phyloP scores from a whole-genome alignment of 2,329 filamentous ascomycete species.

The Tricladium varicosporioides region DNA sequence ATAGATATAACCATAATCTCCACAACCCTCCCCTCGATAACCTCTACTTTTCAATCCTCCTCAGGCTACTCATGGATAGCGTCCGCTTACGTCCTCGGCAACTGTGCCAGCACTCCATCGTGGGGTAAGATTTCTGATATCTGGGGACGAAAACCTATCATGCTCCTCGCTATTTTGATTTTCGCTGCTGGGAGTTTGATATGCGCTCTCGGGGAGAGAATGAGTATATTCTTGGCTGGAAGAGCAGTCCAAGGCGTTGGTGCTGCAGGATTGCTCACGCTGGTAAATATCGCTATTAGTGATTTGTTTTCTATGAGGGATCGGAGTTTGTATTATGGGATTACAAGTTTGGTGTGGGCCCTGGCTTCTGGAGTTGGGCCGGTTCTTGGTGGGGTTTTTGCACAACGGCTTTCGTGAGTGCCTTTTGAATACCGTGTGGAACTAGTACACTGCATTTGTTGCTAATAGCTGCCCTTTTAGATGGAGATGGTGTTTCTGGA shows the following conservation, averaged over 20 bases:
- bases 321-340: constrained; percentile 54
- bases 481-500: constrained; percentile 55
- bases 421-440: neutral
- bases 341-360: constrained; percentile 58
- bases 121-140: constrained; percentile 66
- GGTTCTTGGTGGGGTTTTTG: constrained; percentile 64
- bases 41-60: constrained; percentile 48
- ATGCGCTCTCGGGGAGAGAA: constrained; percentile 44
- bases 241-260: constrained; percentile 49
- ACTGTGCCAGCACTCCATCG: constrained; percentile 59
- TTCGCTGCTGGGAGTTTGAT: constrained; percentile 53
- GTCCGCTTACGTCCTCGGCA: constrained; percentile 68
- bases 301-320: constrained; percentile 50
- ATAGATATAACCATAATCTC: constrained; percentile 53
- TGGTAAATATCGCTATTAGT: constrained; percentile 53
- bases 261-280: constrained; percentile 48
- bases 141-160: constrained; percentile 54
- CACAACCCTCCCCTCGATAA: constrained; percentile 60
- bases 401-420: constrained; percentile 46
- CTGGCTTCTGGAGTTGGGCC: constrained; percentile 65
- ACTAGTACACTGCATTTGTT: neutral
- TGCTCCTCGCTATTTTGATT: constrained; percentile 45
- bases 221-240: constrained; percentile 46
- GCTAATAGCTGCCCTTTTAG: neutral
- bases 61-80: constrained; percentile 72